Evolutionary conservation across 2,329 filamentous ascomycete genomes (phyloP), one percentile per base, ranked within the genome.

Genomic region (Sclerotiophoma versabilis): DNA sequence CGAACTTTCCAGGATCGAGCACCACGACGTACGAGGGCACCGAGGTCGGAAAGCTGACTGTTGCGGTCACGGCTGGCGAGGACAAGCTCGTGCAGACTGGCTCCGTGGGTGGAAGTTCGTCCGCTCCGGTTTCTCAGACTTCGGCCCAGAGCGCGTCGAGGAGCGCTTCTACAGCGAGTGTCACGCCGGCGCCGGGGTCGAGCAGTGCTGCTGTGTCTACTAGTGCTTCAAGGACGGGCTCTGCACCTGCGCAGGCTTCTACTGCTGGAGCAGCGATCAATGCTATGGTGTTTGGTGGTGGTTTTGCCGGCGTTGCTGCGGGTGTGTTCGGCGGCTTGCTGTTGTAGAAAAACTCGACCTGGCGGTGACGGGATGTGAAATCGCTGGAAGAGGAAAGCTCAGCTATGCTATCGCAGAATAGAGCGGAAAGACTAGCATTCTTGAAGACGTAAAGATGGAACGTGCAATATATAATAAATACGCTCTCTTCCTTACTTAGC

Each of bases 1-100:
- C 68, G 1, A 70, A 70, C 36, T 60, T 58, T 33, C 66, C 68
- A 2, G 66, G 69, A 5, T 53, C 44, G 10, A 62, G 54, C 22
- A 69, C 65, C 1, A 39, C 22, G 32, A 67, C 58, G 10, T 66
- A 60, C 39, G 58, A 55, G 2, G 52, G 47, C 8, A 62, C 46
- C 3, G 33, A 39, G 8, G 36, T 53, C 2, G 48, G 32, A 5
- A 49, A 19, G n/a, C 9, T 49, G 20, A 39, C 42, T 3, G 37
- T 66, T 1, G 42, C 48, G 11, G 50, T 65, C 7, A 66, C 64
- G 2, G 60, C 57, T 22, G 64, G 64, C 0, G 50, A 27, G 23
- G 61, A 64, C 8, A 61, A 60, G 47, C 20, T 67, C 32, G 44
- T 20, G 14, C 44, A 19, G 11, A 27, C 38, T 2, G 29, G 46